These are phyloP conservation scores for Proliferodiscus dingleyae DNA, from an alignment of 2,329 filamentous ascomycete species.

Conservation along the genomic window DNA sequence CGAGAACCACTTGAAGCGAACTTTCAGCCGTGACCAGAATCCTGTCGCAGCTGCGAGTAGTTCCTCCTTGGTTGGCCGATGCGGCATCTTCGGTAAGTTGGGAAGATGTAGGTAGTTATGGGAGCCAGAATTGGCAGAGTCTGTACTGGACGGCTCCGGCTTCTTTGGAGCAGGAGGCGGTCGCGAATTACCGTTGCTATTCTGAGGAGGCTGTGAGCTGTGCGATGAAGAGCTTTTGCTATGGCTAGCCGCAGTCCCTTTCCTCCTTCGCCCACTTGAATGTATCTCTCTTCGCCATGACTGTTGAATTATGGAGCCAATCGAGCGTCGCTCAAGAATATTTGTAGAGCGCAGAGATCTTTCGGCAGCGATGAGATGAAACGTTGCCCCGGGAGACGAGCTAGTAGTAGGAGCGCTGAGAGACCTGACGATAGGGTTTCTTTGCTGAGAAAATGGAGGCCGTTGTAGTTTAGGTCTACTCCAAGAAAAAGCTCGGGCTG, in stretches of 20 bases:
- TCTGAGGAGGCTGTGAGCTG: constrained; percentile 18
- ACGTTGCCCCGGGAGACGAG: constrained; percentile 24
- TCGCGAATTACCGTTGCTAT: constrained; percentile 18
- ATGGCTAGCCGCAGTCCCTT: constrained; percentile 21
- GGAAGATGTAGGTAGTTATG: constrained; percentile 54
- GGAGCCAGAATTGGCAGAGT: constrained; percentile 28
- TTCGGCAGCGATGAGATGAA: constrained; percentile 18
- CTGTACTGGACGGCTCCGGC: constrained; percentile 5
- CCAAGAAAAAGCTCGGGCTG: constrained; percentile 18
- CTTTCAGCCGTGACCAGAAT: constrained; percentile 84
- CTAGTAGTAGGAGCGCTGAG: constrained; percentile 45
- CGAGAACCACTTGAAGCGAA: constrained; percentile 96
- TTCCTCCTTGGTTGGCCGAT: constrained; percentile 90
- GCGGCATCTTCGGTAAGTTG: constrained; percentile 64
- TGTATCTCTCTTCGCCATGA: constrained; percentile 29
- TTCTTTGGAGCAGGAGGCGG: constrained; percentile 12
- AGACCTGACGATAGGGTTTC: constrained; percentile 38
- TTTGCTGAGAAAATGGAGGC: constrained; percentile 35
- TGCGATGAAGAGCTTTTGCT: constrained; percentile 31
- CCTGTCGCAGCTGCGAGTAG: constrained; percentile 85
- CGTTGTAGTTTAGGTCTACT: constrained; percentile 24
- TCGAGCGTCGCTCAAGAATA: constrained; percentile 9
- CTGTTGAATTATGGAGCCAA: constrained; percentile 14
- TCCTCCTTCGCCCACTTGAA: constrained; percentile 23
- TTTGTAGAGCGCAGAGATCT: constrained; percentile 22